Evolutionary conservation across 768 basidiomycete species (phyloP), one percentile per base, ranked within the genome.

Genomic region (Neoboletus subvelutipes): DNA sequence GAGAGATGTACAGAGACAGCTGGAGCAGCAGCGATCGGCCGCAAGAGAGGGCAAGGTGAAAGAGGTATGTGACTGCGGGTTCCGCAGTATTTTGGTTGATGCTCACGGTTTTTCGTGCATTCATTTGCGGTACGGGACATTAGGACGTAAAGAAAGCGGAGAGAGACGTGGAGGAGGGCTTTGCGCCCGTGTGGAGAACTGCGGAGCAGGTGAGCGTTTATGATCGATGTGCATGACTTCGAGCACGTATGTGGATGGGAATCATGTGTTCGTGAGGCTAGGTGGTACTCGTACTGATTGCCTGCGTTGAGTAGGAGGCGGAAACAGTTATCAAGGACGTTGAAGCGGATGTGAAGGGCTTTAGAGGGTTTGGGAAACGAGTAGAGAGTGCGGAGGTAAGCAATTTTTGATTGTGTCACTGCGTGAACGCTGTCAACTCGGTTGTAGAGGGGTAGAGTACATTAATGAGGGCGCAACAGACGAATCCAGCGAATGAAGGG

Each of bases 1-100:
- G 26, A 59, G 11, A 5, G 68, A 69, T 34, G 66, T 70, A 8
- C 33, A 64, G 42, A 61, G 59, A 31, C 66, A 70, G 20, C 45
- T 67, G 17, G 50, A 48, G 39, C 54, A 61, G 13, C 68, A 69
- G 18, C 54, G 51, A n/a, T 9, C 15, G 41, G 68, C 57, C 1
- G 59, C 46, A 15, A 51, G 34, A 13, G 20, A 46, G n/a, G 34
- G 1, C 0, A 15, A 40, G 7, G 33, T 55, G 8, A 41, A 56
- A 56, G 55, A 62, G 60, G 68, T 69, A 29, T 0, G 12, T 31
- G 41, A 20, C 17, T 4, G 2, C 28, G 5, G 13, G 33, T n/a
- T 31, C 4, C 5, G 11, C 24, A 36, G 29, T 33, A n/a, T 48
- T 18, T 40, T 3, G 20, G 11, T 10, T 29, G 31, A 33, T 20